Percentiles rank a stretch among this genome's conserved stretches.
Conservation (phyloP, 73 alveolate species). For the Stentor coeruleus region DNA sequence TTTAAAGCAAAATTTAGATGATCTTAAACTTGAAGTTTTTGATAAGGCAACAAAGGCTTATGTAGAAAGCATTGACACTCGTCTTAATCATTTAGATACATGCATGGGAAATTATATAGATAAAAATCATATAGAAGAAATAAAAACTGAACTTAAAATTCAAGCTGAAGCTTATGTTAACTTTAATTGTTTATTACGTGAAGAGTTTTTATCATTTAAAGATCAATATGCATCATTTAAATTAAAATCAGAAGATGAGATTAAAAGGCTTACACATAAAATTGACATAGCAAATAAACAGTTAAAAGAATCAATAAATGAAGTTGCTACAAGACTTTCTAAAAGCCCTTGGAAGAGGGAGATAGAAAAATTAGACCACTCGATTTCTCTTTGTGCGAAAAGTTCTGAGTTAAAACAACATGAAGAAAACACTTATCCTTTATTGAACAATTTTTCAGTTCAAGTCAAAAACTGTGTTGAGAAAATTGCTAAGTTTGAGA, state of each 20-base stretch:
- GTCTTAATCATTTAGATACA: too few relatives aligned
- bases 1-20: neutral
- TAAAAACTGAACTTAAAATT: neutral
- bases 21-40: neutral
- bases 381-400: neutral
- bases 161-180: neutral
- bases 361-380: neutral
- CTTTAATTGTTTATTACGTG: neutral
- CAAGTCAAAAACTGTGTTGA: neutral
- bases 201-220: neutral
- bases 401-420: neutral
- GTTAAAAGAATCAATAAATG: neutral
- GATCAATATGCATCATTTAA: neutral
- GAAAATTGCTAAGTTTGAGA: neutral
- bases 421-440: neutral
- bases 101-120: too few relatives aligned
- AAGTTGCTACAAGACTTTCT: neutral
- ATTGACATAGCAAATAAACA: neutral
- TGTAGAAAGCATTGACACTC: neutral
- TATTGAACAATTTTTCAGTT: neutral
- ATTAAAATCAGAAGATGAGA: neutral
- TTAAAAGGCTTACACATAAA: neutral
- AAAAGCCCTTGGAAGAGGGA: neutral
- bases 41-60: neutral
- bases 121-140: neutral